Evolutionary conservation across 805 yeast genomes (phyloP), one percentile per base, ranked within the genome.

Genomic region (Vanderwaltozyma tropicalis): DNA sequence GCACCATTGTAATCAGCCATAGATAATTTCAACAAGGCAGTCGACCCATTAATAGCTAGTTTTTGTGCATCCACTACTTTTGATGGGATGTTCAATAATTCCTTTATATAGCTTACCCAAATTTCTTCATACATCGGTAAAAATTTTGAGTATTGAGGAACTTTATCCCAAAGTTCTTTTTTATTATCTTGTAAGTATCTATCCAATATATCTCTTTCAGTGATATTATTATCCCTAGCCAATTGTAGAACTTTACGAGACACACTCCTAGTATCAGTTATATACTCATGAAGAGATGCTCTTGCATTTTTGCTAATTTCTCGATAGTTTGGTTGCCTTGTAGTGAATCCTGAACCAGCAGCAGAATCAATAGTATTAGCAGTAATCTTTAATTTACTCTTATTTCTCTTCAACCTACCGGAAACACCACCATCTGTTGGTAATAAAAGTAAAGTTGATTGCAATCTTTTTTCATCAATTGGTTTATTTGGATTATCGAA

Each of bases 1-100:
- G 92, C 73, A 3, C 96, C 96, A 48, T 80, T 80, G 59, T 72
- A 81, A 50, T 87, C 96, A 1, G 92, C 84, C 42, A 80, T 70
- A 1, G 89, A 71, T 29, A 87, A 60, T 46, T 79, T 76, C 5
- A 74, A 63, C 16, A 81, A 56, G 1, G 76, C 48, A 13, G 48
- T 49, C 13, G 54, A 46, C 5, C 56, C 50, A 20, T 54, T 49
- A 4, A 56, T 43, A 26, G 39, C 44, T 10, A 56, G 30, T 16
- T 45, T 48, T 18, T 34, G 32, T 7, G 47, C 27, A 13, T 43
- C 51, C 4, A 38, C 18, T 2, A 45, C 38, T 6, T 37, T 40
- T 11, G 38, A 29, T 1, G 57, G 54, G 2, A 66, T 61, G 33
- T 64, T 68, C 8, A 83, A 46, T 4, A 84, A 59, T 31, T 76